Base-by-base conservation (phyloP, 139 green algal genomes). In the Asterochloris sp. region DNA sequence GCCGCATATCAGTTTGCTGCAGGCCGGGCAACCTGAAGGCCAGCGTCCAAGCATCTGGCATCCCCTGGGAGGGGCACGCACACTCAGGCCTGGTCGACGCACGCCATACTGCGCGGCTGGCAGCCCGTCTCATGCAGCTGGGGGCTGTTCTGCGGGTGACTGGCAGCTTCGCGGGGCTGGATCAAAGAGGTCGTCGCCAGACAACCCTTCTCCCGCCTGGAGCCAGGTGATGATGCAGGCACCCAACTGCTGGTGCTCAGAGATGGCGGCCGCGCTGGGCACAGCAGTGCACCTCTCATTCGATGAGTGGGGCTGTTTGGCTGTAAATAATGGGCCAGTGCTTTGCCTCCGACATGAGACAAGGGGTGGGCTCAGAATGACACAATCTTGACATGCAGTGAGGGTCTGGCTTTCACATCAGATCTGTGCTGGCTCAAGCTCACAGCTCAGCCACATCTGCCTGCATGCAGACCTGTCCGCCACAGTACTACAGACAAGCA, bases 41-140 rank as follows among this genome's bases (percentile, higher is more conserved):
- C 29, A 77, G 73, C 27, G 85, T 91, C 60, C 62, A 84, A 74
- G 47, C 73, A 12, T 84, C 79, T 38, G 88, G 88, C 17, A 54
- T 91, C 29, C 17, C 54, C 23, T 91, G 88, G 88, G 69, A 92
- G 29, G 88, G 88, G 13, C 76, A 82, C 17, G 75, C 80, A 11
- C 88, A 91, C 82, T 84, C 62, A 2, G 88, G 84, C 28, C 29
- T 91, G 0, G 88, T 92, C 26, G 88, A 91, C 61, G 87, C 88
- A 6, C 76, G 27, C 62, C 92, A 91, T 81, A 91, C 88, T 0
- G 88, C 88, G 0, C 29, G 78, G n/a, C 83, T 91, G 21, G 77
- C 82, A 0, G 63, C 83, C 9, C 67, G 80, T 63, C 66, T 91
- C 13, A 88, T 91, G 73, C 73, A 69, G 29, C 27, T 87, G 87